phyloP scores from a whole-genome alignment of 2,329 filamentous ascomycete species.

The Pseudogymnoascus sp. region DNA sequence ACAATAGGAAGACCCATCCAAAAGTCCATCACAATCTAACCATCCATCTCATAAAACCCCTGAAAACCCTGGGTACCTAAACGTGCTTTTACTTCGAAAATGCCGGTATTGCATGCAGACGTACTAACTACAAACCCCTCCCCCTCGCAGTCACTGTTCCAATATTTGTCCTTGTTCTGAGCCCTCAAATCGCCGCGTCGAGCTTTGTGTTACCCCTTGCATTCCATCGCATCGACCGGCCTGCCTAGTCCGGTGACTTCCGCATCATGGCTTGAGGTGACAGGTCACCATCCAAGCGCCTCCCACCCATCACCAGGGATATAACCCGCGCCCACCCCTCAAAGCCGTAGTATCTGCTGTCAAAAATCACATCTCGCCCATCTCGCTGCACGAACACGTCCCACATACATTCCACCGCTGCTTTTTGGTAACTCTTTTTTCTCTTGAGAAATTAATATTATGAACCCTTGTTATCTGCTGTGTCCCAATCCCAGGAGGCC shows the following conservation, averaged over 20 bases:
- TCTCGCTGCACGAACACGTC: conserved; percentile 3
- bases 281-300: background rate
- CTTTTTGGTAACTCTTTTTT: background rate
- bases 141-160: background rate
- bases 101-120: conserved; percentile 2
- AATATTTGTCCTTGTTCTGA: background rate
- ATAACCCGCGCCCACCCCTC: background rate
- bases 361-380: conserved; percentile 7
- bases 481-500: conserved; percentile 2
- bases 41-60: conserved; percentile 1
- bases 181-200: background rate
- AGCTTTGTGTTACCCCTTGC: background rate
- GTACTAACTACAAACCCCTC: conserved; percentile 1
- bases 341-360: background rate
- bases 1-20: background rate
- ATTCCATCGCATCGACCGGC: background rate
- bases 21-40: conserved; percentile 1
- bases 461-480: background rate
- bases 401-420: conserved; percentile 1
- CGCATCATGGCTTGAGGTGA: background rate
- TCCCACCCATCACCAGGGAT: background rate
- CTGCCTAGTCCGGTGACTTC: background rate
- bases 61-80: background rate
- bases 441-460: background rate
- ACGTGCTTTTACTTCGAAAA: background rate